Evolutionary conservation across 192 early-diverging fungal genomes (phyloP), one percentile per base, ranked within the genome.

Genomic region (Coemansia sp.): DNA sequence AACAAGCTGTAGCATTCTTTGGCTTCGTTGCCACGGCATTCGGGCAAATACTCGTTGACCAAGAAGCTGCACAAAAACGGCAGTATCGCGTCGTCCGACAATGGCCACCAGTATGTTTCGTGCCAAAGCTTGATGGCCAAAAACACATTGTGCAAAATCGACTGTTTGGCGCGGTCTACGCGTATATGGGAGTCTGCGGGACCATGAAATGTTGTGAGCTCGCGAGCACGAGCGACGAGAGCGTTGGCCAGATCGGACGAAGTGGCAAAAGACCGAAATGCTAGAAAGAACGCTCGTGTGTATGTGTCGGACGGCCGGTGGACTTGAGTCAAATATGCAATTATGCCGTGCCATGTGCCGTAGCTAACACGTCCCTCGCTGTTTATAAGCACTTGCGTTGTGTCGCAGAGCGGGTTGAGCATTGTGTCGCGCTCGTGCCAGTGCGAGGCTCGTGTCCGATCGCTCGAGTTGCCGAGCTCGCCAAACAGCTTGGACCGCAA

Each of bases 91-190:
- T 47, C 61, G 32, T 90, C 86, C 23, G 86, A 75, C 29, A 76
- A 75, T 13, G 85, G 72, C 29, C 80, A 81, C 74, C 85, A 91
- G 65, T 92, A 91, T 16, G 54, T 68, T 27, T 93, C 92, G 38
- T 93, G 71, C 96, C 96, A 98, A 20, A 69, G 79, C 61, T 91
- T 94, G 65, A 96, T 79, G 0, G 90, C 85, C 59, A 87, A 85
- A 64, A 88, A 90, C 1, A 95, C 92, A 3, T 88, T 87, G 41
- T 86, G 66, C 19, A 86, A 83, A 24, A 93, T 75, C n/a, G 92
- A 85, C 16, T 68, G 77, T 35, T 78, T 78, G 23, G 87, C 87
- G 57, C 82, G 69, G 10, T 87, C 81, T 3, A 69, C 61, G 90
- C 93, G 95, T 8, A 79, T 49, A 9, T 76, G 64, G 4, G 71